Conservation (phyloP, 805 yeast genomes). For the Saccharomycopsis synnaedendra region DNA sequence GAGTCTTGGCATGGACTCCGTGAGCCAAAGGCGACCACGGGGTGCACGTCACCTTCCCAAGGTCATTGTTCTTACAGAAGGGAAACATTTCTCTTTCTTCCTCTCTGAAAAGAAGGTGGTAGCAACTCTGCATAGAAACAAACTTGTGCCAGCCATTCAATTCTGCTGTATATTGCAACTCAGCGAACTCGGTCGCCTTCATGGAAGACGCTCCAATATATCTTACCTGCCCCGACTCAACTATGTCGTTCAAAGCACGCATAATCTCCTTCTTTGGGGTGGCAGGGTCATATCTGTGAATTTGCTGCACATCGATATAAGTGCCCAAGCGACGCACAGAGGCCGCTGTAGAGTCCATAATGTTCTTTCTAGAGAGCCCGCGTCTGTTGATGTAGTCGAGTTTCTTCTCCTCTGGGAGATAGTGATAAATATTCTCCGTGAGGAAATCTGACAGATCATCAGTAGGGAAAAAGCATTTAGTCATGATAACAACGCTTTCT, state of each 20-base stretch:
- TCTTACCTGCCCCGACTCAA: no score
- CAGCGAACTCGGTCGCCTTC: conserved; percentile 43
- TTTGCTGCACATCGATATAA: conserved; percentile 43
- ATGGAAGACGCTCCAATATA: conserved; percentile 59
- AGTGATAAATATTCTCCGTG: no score
- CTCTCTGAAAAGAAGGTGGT: conserved; percentile 46
- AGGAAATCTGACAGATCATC: not conserved
- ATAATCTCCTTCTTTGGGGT: conserved; percentile 43
- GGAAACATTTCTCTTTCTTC: conserved; percentile 54
- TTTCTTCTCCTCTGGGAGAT: not conserved
- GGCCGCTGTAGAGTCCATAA: conserved; percentile 30
- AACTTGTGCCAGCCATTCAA: no score
- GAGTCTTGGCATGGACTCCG: conserved; percentile 44
- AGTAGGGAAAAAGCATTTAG: conserved; percentile 24
- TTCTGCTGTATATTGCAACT: conserved; percentile 43
- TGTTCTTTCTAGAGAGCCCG: conserved; percentile 36
- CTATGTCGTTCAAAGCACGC: conserved; percentile 44
- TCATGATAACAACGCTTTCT: conserved; percentile 30
- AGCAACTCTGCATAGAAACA: conserved; percentile 48
- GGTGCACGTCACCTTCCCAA: conserved; percentile 31
- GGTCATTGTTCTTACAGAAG: conserved; percentile 39
- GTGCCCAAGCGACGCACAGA: conserved; percentile 39
- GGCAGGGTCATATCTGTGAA: conserved; percentile 40
- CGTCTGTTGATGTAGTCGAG: conserved; percentile 19
- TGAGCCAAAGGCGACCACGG: conserved; percentile 55